Evolutionary conservation across 306 rosid genomes (phyloP), one percentile per base, ranked within the genome.

Genomic region (Cucurbita argyrosperma): DNA sequence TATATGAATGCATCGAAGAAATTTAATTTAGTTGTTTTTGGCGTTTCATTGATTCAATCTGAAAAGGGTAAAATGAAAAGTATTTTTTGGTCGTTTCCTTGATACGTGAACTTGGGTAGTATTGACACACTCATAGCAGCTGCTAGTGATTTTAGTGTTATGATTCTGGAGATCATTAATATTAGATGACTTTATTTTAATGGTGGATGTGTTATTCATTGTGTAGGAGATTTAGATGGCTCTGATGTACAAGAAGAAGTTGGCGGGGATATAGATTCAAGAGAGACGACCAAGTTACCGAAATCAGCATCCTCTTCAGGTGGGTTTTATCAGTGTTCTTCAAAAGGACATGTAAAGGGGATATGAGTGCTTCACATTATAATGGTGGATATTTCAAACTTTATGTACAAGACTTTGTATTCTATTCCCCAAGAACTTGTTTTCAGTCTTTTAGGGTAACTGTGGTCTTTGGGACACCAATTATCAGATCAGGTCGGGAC

Each of bases 251-350:
- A 87, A 23, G 96, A 90, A 78, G 96, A 85, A 47, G 87, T 80
- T 69, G 93, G 92, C 88, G 92, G 84, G 69, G 90, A 89, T 80
- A 85, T 55, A 38, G 81, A 84, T 78, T 80, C 91, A 62, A 91
- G 83, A 76, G 72, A 76, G 81, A 83, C 83, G 42, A 88, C 84
- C 58, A 92, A 90, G 80, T 87, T 88, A 88, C 88, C 95, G 88
- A 85, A 85, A 84, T 91, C 99, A 89, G 96, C 97, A 84, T 88
- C 96, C 72, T 89, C 99, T 81, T 94, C 99, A 94, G 99, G 99
- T 94, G 97, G 99, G 99, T 94, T 88, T 96, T 80, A 87, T 90
- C 95, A 91, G 77, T 74, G 65, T 74, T 74, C 95, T 84, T 90
- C 97, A 79, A 93, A 90, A 85, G 96, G 97, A 90, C 96, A 83